These are phyloP conservation scores for Taphrina deformans DNA, from an alignment of 1,139 yeast genomes.

Conservation along the genomic window DNA sequence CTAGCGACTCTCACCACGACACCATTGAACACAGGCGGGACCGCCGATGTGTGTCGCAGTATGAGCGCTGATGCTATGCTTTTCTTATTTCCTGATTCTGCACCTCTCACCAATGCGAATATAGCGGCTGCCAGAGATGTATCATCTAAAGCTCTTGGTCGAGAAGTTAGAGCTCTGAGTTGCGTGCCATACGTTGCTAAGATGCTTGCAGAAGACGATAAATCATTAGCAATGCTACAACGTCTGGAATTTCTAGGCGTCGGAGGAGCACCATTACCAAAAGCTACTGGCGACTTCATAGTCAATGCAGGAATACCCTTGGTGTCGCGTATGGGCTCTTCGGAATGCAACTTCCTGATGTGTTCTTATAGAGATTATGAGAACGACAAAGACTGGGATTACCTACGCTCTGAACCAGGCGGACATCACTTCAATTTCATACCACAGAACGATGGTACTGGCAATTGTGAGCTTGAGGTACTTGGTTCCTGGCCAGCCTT, in stretches of 20 bases:
- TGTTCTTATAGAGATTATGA: conserved; percentile 28
- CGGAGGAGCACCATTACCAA: conserved; percentile 37
- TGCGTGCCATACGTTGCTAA: conserved; percentile 22
- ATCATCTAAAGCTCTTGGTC: conserved; percentile 1
- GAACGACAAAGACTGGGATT: conserved; percentile 37
- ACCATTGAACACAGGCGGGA: conserved; percentile 19
- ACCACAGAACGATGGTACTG: conserved; percentile 12
- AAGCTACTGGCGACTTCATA: conserved; percentile 35
- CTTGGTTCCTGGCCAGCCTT: conserved; percentile 13
- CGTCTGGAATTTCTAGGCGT: conserved; percentile 31
- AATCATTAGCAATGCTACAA: conserved; percentile 20
- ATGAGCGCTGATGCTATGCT: conserved; percentile 19
- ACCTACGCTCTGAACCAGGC: conserved; percentile 30
- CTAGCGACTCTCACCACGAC: conserved; percentile 23
- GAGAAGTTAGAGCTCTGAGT: conserved; percentile 20
- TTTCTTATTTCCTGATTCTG: conserved; percentile 9
- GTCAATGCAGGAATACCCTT: conserved; percentile 34
- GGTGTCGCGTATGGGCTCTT: conserved; percentile 36
- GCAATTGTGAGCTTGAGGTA: conserved; percentile 20
- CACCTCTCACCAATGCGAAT: conserved; percentile 8
- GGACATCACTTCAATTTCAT: conserved; percentile 18
- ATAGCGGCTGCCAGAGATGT: not conserved
- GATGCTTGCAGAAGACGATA: conserved; percentile 23
- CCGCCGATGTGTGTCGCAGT: conserved; percentile 23
- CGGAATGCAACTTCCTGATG: conserved; percentile 37